Conservation (phyloP, 2,329 filamentous ascomycete genomes). For the Aspergillus japonicus region DNA sequence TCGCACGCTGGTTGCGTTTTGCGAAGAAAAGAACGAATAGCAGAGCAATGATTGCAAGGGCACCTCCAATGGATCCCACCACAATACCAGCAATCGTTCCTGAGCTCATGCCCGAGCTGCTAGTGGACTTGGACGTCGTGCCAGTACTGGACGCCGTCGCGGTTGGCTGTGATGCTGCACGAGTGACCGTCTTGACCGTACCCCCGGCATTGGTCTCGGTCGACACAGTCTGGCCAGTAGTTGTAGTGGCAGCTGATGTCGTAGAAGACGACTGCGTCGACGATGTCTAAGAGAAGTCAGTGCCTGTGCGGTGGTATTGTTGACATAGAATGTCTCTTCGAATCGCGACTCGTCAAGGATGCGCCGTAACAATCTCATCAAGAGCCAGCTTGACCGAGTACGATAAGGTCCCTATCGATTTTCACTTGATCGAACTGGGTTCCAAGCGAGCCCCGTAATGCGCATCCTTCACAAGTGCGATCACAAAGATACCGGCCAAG, state of each 20-base stretch:
- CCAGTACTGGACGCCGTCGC: conserved; percentile 19
- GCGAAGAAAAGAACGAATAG: conserved; percentile 41
- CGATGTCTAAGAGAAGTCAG: conserved; percentile 13
- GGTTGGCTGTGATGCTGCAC: conserved; percentile 16
- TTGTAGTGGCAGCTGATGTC: conserved; percentile 13
- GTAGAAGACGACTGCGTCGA: conserved; percentile 17
- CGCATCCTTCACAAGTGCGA: background rate
- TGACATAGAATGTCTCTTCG: background rate
- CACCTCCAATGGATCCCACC: conserved; percentile 41
- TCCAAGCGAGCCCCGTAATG: background rate
- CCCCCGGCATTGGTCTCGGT: conserved; percentile 28
- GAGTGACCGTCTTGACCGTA: conserved; percentile 31
- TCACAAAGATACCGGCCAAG: background rate
- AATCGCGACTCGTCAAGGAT: background rate
- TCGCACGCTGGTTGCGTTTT: conserved; percentile 34
- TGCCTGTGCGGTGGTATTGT: background rate
- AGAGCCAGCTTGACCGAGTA: background rate
- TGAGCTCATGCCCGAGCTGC: conserved; percentile 33
- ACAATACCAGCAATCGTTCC: conserved; percentile 48
- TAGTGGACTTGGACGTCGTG: conserved; percentile 7
- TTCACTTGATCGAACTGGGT: too few species aligned
- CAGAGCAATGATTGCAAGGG: conserved; percentile 39
- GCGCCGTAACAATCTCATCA: background rate
- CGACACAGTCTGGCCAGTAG: conserved; percentile 11
- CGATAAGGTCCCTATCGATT: background rate